These are phyloP conservation scores for Sordariomycetes sp. DNA, from an alignment of 2,329 filamentous ascomycete genomes.

Conservation along the genomic window DNA sequence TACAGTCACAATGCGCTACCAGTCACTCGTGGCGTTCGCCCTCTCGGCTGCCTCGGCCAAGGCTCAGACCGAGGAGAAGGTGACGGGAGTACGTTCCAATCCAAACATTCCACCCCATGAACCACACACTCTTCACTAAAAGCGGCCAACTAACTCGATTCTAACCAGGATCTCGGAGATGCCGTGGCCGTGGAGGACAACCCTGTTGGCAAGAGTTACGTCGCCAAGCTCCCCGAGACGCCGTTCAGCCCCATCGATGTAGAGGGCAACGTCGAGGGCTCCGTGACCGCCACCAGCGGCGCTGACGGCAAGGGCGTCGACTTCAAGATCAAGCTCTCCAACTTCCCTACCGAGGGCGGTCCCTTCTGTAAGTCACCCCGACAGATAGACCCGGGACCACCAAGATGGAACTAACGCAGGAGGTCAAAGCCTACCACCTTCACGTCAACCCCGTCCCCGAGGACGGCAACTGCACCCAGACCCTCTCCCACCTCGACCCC, in stretches of 20 bases:
- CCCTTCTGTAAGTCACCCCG: conserved; percentile 39
- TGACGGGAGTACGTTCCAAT: not conserved
- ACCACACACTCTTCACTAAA: not conserved
- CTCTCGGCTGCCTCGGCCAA: conserved; percentile 1
- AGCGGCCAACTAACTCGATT: not conserved
- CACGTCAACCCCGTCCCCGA: conserved; percentile 53
- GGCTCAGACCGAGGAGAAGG: not conserved
- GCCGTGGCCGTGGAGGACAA: conserved; percentile 45
- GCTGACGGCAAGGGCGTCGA: conserved; percentile 42
- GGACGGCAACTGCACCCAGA: conserved; percentile 61
- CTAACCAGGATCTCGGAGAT: conserved; percentile 27
- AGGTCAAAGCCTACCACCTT: conserved; percentile 55
- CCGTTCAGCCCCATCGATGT: conserved; percentile 39
- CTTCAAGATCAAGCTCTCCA: conserved; percentile 44
- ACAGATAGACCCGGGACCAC: not conserved
- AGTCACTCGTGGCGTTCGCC: conserved; percentile 1
- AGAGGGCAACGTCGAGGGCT: conserved; percentile 43
- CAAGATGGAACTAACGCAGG: not conserved
- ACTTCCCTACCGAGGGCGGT: conserved; percentile 44
- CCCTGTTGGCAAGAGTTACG: conserved; percentile 39
- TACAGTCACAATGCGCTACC: conserved; percentile 1
- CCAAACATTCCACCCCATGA: not conserved
- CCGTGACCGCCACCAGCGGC: conserved; percentile 32
- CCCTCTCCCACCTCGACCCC: conserved; percentile 61
- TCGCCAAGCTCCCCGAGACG: conserved; percentile 42